These are phyloP conservation scores for Piper longum DNA, from an alignment of 164 flowering plant genomes.

Conservation along the genomic window DNA sequence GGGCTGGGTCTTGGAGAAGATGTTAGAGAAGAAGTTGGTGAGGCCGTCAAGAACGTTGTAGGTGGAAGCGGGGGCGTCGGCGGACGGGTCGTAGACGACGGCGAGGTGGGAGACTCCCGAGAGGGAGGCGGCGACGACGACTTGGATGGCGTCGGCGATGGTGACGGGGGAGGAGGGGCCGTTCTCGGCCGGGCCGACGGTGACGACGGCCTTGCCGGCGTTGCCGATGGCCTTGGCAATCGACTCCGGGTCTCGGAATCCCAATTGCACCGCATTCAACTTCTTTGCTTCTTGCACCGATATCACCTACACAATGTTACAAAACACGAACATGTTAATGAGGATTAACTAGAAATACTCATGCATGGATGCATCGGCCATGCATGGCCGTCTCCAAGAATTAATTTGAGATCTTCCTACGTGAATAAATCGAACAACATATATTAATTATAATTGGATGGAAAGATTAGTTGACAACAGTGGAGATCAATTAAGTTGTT, in stretches of 20 bases:
- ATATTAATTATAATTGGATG: too few species aligned
- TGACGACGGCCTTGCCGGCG: slow-evolving; percentile 88
- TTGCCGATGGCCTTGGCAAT: slow-evolving; percentile 89
- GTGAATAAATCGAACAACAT: too few species aligned
- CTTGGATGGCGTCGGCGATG: slow-evolving; percentile 51
- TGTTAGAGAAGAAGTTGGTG: slow-evolving; percentile 59
- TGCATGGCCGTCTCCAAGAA: too few species aligned
- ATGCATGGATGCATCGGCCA: too few species aligned
- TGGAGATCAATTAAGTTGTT: too few species aligned
- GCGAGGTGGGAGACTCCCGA: slow-evolving; percentile 80
- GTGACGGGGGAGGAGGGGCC: slow-evolving; percentile 52
- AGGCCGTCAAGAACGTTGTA: slow-evolving; percentile 69
- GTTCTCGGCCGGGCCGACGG: slow-evolving; percentile 63
- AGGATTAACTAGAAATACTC: too few species aligned
- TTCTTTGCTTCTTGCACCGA: slow-evolving; percentile 60
- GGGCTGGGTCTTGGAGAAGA: slow-evolving; percentile 53
- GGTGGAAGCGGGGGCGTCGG: slow-evolving; percentile 19
- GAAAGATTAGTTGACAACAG: too few species aligned
- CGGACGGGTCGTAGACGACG: slow-evolving; percentile 42
- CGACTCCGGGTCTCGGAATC: slow-evolving; percentile 44
- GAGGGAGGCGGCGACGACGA: slow-evolving; percentile 61
- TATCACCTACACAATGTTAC: slow-evolving; percentile 35
- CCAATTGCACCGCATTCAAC: slow-evolving; percentile 69
- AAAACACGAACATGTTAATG: too few species aligned
- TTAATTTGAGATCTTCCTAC: too few species aligned